Conservation (phyloP, 169 alveolate genomes). For the Plasmodium gaboni region DNA sequence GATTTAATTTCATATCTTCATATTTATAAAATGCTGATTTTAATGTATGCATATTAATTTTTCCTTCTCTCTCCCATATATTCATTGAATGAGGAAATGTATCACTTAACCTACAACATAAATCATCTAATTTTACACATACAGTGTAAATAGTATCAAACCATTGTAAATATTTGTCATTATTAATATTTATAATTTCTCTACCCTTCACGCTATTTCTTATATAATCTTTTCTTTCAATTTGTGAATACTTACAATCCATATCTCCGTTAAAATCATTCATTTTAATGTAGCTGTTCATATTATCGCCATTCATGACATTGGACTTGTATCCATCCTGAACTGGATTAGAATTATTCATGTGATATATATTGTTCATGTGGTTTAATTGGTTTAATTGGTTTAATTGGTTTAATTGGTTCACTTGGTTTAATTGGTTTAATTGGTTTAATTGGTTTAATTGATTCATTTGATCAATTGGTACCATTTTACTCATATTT, state of each 20-base stretch:
- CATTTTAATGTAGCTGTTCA: not conserved
- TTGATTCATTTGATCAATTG: too few species aligned
- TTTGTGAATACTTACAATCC: not conserved
- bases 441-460: too few species aligned
- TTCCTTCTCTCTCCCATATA: slow-evolving; percentile 75
- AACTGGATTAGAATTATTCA: too few species aligned
- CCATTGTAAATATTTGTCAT: slow-evolving; percentile 77
- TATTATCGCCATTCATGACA: slow-evolving; percentile 1
- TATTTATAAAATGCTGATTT: slow-evolving; percentile 33
- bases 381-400: too few species aligned
- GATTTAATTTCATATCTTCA: not conserved
- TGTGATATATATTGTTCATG: too few species aligned
- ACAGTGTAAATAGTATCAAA: slow-evolving; percentile 79
- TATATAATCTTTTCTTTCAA: not conserved
- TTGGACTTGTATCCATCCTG: not conserved
- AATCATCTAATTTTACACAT: slow-evolving; percentile 79
- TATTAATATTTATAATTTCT: not conserved
- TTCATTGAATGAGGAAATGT: slow-evolving; percentile 79
- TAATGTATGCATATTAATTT: slow-evolving; percentile 9
- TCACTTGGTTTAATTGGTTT: too few species aligned
- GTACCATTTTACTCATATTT: too few species aligned
- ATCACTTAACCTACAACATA: slow-evolving; percentile 74
- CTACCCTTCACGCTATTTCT: not conserved
- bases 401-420: too few species aligned
- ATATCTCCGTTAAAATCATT: not conserved